Evolutionary conservation across 306 rosid genomes (phyloP).

Genomic region (Cicer pinnatifidum): DNA sequence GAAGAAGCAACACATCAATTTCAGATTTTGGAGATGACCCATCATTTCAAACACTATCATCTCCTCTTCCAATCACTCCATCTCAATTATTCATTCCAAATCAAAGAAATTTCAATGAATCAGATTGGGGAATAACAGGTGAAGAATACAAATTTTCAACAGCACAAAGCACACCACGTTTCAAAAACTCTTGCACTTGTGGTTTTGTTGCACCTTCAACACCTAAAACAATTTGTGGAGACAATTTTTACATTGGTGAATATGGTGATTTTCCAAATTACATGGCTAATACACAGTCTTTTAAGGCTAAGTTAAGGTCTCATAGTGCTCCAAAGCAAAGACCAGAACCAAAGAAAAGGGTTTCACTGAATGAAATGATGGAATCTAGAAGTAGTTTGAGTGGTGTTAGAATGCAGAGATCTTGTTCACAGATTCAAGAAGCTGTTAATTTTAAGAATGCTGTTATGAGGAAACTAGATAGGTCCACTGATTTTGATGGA

Average conservation of each 20-base stretch:
- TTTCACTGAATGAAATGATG: slow-evolving; percentile 72
- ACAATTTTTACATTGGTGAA: slow-evolving; percentile 53
- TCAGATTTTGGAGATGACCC: slow-evolving; percentile 79
- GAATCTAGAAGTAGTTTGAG: slow-evolving; percentile 79
- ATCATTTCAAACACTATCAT: slow-evolving; percentile 53
- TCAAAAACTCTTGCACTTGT: slow-evolving; percentile 56
- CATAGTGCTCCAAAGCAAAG: slow-evolving; percentile 90
- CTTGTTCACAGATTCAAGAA: slow-evolving; percentile 84
- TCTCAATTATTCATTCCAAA: slow-evolving; percentile 53
- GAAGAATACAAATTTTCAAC: slow-evolving; percentile 79
- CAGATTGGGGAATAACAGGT: slow-evolving; percentile 77
- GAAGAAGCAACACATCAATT: slow-evolving; percentile 70
- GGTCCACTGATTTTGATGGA: slow-evolving; percentile 53
- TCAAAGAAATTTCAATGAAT: slow-evolving; percentile 50
- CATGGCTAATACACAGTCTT: slow-evolving; percentile 83
- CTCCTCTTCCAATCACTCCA: slow-evolving; percentile 61
- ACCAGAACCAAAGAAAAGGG: slow-evolving; percentile 74
- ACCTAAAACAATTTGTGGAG: slow-evolving; percentile 60
- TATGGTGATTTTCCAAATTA: slow-evolving; percentile 64
- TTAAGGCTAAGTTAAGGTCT: slow-evolving; percentile 87
- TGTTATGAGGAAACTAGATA: slow-evolving; percentile 76
- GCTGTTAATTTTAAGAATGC: slow-evolving; percentile 85
- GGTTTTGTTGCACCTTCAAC: slow-evolving; percentile 58
- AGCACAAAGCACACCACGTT: slow-evolving; percentile 92
- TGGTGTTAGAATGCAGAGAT: slow-evolving; percentile 81